Evolutionary conservation across 495 filamentous ascomycete genomes (phyloP), one percentile per base, ranked within the genome.

Genomic region (Xylaria scruposa): DNA sequence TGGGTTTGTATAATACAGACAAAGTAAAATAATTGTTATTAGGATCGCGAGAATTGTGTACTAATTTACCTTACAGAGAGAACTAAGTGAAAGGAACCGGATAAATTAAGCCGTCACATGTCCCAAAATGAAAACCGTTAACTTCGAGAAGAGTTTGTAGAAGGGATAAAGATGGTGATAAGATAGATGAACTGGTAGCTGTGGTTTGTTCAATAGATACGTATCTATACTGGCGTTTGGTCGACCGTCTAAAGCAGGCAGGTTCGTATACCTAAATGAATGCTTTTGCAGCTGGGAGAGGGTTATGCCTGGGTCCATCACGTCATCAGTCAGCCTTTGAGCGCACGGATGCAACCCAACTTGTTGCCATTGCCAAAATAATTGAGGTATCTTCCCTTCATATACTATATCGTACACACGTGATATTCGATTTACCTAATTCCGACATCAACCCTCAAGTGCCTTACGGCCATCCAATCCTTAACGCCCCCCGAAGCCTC

Each of bases 1-100:
- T 8, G 54, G 58, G 15, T 60, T 36, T 60, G 58, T 60, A 60
- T 60, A 60, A 60, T 60, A 60, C 24, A 7, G 8, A 31, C 6
- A 31, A 56, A 17, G 26, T 17, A 56, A 29, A 56, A 17, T 17
- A 8, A 51, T 1, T 51, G 10, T 7, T 26, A 15, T 15, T 26
- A 3, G 7, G n/a, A 51, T 51, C 9, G 47, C 10, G n/a, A 2
- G 7, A 51, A 51, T 8, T n/a, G n/a, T n/a, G n/a, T n/a, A n/a
- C n/a, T n/a, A n/a, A n/a, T n/a, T n/a, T n/a, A n/a, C n/a, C n/a
- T n/a, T n/a, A n/a, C n/a, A n/a, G n/a, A n/a, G n/a, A n/a, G n/a
- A n/a, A n/a, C n/a, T n/a, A n/a, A n/a, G n/a, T n/a, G n/a, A n/a
- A n/a, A n/a, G n/a, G n/a, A n/a, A n/a, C n/a, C n/a, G n/a, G n/a